Base-by-base conservation (phyloP, 768 basidiomycete species). In the Suillus cothurnatus region DNA sequence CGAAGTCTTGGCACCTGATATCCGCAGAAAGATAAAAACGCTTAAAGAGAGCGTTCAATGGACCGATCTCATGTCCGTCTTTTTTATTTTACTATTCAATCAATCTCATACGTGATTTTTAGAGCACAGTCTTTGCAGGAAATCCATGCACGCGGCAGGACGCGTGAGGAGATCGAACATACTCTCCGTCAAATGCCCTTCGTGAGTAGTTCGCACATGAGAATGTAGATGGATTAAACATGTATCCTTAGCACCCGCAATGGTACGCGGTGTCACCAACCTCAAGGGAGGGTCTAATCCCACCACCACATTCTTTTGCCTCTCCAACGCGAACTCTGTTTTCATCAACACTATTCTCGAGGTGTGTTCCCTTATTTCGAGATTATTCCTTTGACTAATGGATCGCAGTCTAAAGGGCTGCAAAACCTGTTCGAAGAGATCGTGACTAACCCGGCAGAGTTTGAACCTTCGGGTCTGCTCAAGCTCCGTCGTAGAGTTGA, bases 271-370 rank as follows among this genome's bases (percentile, higher is more conserved):
- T n/a, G 88, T 97, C n/a, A 86, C 83, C 28, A 82, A 82, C 3
- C 83, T 97, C 66, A 94, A 97, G 74, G 80, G 82, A 4, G 80
- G 84, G 19, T 73, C 84, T 17, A 82, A 82, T n/a, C 87, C 91
- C 8, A 71, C 66, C 81, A 86, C 88, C 0, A 92, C 91, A 4
- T 90, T 98, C 77, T 82, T 98, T 70, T 93, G 94, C 74, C 84
- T 99, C 53, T 98, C 97, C 65, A 99, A 97, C 76, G 89, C 97
- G 55, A 99, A 99, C 78, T 82, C 85, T 1, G 86, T 97, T 61
- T 99, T 93, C 81, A 99, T 98, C 74, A 81, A 86, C 28, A 95
- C 93, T 7, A 96, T 98, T 70, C 83, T 97, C 60, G 82, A 93
- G 83, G 95, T 91, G 69, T 23, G 77, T 62, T 17, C 34, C 21